These are phyloP conservation scores for Lycium ferocissimum DNA, from an alignment of 257 asterid genomes.

Conservation along the genomic window DNA sequence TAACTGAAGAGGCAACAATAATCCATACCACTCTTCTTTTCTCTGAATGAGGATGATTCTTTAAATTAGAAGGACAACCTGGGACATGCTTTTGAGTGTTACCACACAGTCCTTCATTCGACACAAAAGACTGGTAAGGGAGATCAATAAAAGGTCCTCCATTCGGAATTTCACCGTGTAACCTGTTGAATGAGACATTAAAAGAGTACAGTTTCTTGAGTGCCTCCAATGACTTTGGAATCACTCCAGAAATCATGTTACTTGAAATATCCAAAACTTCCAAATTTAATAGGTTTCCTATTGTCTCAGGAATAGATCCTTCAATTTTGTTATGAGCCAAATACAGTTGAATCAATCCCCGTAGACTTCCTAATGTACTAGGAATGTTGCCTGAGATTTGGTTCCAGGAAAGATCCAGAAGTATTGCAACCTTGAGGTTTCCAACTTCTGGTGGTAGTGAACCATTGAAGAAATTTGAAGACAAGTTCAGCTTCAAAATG, in stretches of 20 bases:
- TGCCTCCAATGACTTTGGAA: constrained; percentile 43
- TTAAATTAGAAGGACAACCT: neutral
- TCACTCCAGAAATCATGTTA: constrained; percentile 43
- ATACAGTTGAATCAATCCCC: constrained; percentile 34
- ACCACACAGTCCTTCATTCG: constrained; percentile 29
- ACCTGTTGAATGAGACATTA: constrained; percentile 21
- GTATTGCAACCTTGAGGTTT: constrained; percentile 33
- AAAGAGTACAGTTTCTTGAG: neutral
- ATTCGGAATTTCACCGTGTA: neutral
- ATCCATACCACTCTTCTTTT: constrained; percentile 11
- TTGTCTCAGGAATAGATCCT: constrained; percentile 44
- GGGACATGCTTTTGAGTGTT: constrained; percentile 17
- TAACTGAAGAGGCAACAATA: constrained; percentile 9
- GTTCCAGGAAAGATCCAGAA: constrained; percentile 43
- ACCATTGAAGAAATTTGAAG: constrained; percentile 45
- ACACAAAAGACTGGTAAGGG: constrained; percentile 10
- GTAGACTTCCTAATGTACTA: constrained; percentile 33
- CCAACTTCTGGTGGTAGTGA: constrained; percentile 36
- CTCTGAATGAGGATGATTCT: neutral
- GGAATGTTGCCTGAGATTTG: constrained; percentile 45
- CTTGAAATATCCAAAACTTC: constrained; percentile 42
- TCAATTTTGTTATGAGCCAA: constrained; percentile 41
- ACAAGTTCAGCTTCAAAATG: constrained; percentile 41
- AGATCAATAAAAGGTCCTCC: constrained; percentile 1
- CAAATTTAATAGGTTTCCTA: constrained; percentile 33